A percentile compares a stretch with the other conserved stretches of the same genome.
These are phyloP conservation scores for Paramecium primaurelia DNA, from an alignment of 73 alveolate genomes.

Conservation along the genomic window DNA sequence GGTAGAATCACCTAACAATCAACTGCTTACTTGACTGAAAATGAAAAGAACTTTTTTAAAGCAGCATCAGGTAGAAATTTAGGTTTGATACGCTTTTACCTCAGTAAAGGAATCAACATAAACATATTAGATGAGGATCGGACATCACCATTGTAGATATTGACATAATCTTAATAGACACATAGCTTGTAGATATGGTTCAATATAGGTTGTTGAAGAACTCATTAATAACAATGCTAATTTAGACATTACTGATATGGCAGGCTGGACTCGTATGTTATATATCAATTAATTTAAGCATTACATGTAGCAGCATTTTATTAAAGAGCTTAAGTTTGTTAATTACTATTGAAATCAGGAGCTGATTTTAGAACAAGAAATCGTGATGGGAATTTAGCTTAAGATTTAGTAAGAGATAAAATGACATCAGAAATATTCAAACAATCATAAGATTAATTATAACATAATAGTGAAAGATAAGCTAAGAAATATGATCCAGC, in stretches of 20 bases:
- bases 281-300: neutral
- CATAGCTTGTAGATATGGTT: conserved; percentile 75
- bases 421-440: conserved; percentile 58
- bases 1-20: conserved; percentile 74
- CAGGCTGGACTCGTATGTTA: conserved; percentile 78
- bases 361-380: conserved; percentile 50
- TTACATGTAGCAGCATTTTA: conserved; percentile 60
- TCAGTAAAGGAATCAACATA: conserved; percentile 73
- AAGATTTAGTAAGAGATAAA: conserved; percentile 59
- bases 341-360: neutral
- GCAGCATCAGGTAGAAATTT: conserved; percentile 72
- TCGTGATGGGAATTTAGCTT: conserved; percentile 60
- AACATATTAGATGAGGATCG: conserved; percentile 82
- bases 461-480: neutral
- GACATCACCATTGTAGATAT: conserved; percentile 72
- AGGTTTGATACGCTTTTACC: conserved; percentile 70
- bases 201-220: conserved; percentile 76
- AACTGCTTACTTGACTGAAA: conserved; percentile 68
- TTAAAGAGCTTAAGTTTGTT: conserved; percentile 52
- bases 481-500: neutral
- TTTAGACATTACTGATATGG: conserved; percentile 80
- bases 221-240: conserved; percentile 72
- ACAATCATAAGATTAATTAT: neutral
- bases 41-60: conserved; percentile 73
- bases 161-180: conserved; percentile 38